A percentile compares a stretch with the other conserved stretches of the same genome.
Evolutionary conservation across 2,329 filamentous ascomycete genomes (phyloP).

Genomic region (Hyphodiscus sp.): DNA sequence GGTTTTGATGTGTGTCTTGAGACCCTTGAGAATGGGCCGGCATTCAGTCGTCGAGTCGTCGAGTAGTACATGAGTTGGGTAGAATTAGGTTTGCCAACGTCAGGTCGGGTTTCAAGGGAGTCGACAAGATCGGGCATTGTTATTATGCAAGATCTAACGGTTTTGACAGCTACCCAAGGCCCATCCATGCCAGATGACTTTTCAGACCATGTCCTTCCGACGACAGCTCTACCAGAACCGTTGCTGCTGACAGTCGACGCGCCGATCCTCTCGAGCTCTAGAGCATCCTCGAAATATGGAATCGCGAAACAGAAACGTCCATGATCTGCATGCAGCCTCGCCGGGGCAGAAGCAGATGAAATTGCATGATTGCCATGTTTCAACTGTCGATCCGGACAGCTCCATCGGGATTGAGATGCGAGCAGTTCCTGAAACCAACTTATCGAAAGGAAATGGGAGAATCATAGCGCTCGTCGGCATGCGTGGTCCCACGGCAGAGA

Average conservation of each 20-base stretch:
- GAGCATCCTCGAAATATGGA: background rate
- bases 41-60: background rate
- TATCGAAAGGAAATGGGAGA: background rate
- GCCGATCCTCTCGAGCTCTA: too few relatives aligned
- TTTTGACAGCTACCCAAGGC: background rate
- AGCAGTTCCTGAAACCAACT: constrained; percentile 1
- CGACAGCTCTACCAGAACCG: background rate
- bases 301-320: constrained; percentile 8
- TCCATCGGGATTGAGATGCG: constrained; percentile 21
- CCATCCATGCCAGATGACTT: background rate
- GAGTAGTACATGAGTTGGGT: background rate
- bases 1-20: background rate
- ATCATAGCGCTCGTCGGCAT: background rate
- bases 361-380: constrained; percentile 8
- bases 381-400: constrained; percentile 12
- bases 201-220: background rate
- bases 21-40: background rate
- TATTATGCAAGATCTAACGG: background rate
- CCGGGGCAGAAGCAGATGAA: constrained; percentile 12
- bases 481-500: too few relatives aligned
- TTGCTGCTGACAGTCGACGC: background rate
- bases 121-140: background rate
- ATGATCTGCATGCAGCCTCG: constrained; percentile 13
- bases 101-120: background rate
- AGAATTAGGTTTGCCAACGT: background rate